These are phyloP conservation scores for Sclerotinia sclerotiorum DNA, from an alignment of 2,329 filamentous ascomycete species.

Conservation along the genomic window DNA sequence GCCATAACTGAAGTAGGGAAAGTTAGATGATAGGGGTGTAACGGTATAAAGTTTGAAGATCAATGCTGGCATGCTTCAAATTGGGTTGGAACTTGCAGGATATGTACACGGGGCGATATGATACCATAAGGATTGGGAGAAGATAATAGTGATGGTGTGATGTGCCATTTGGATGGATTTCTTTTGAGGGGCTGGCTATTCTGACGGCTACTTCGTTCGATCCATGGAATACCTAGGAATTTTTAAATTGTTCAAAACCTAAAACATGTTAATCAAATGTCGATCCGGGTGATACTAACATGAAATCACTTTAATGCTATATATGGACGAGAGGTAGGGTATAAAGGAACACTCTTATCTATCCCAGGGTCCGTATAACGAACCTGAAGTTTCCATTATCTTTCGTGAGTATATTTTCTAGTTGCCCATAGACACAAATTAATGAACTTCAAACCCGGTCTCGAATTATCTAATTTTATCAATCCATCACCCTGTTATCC, in stretches of 20 bases:
- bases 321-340: too few relatives aligned
- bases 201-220: neutral
- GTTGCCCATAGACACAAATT: too few relatives aligned
- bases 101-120: neutral
- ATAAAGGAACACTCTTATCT: too few relatives aligned
- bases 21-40: neutral
- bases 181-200: neutral
- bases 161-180: neutral
- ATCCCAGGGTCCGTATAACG: neutral
- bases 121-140: neutral
- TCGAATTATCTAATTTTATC: too few relatives aligned
- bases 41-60: neutral
- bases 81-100: neutral
- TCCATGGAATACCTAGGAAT: neutral
- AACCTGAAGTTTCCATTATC: neutral
- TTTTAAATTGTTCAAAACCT: neutral
- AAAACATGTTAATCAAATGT: neutral
- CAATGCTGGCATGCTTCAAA: conserved; percentile 7
- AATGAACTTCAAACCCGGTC: too few relatives aligned
- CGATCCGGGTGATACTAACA: neutral
- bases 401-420: neutral
- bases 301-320: neutral
- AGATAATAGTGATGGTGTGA: neutral
- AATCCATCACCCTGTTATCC: too few relatives aligned
- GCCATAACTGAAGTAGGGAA: neutral